phyloP scores from a whole-genome alignment of 1,284 basidiomycete genomes.

The Chalciporus piperatoides region DNA sequence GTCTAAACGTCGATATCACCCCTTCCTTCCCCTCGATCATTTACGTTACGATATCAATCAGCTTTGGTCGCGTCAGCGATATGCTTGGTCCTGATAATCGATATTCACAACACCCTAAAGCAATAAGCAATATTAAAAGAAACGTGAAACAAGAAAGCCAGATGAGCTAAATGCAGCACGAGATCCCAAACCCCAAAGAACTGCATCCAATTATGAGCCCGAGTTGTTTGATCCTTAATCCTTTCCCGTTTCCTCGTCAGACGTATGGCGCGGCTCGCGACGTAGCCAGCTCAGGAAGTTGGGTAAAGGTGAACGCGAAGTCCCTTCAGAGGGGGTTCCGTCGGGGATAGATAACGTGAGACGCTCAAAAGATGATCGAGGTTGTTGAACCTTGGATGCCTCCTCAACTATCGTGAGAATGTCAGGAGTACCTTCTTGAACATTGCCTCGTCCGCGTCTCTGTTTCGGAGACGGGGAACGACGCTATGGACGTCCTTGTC shows the following conservation, averaged over 20 bases:
- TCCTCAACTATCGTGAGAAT: conserved; percentile 11
- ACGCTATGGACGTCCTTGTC: not conserved
- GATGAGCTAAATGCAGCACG: too few relatives aligned
- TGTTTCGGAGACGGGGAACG: not conserved
- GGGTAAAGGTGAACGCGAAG: not conserved
- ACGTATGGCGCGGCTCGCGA: not conserved
- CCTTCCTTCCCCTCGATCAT: too few relatives aligned
- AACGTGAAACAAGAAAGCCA: too few relatives aligned
- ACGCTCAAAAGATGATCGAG: not conserved
- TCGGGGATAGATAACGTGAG: not conserved
- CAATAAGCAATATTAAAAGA: too few relatives aligned
- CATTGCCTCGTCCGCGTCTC: not conserved
- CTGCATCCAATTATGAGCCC: not conserved
- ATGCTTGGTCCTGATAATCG: too few relatives aligned
- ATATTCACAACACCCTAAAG: too few relatives aligned
- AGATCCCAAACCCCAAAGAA: not conserved
- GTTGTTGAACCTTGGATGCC: conserved; percentile 1
- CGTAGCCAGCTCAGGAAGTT: not conserved
- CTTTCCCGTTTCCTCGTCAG: not conserved
- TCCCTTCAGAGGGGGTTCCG: conserved; percentile 8
- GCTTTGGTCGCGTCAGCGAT: too few relatives aligned
- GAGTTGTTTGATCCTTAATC: not conserved
- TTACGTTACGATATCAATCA: too few relatives aligned
- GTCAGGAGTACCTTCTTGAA: conserved; percentile 2
- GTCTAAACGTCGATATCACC: too few relatives aligned